These are phyloP conservation scores for Stenogyne calaminthoides DNA, from an alignment of 305 asterid genomes.

Conservation along the genomic window DNA sequence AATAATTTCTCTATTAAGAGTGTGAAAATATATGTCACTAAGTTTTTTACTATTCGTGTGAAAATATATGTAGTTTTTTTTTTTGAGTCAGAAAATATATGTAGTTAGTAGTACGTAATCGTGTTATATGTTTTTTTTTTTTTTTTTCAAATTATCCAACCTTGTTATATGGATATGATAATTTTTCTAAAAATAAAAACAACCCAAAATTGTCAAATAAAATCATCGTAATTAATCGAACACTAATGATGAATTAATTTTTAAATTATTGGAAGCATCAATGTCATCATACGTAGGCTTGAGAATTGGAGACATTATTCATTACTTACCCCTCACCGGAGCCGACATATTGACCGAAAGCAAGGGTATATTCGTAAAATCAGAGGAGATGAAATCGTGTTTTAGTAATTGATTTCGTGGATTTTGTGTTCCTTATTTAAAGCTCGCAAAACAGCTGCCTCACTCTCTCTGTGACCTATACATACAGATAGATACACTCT, in stretches of 20 bases:
- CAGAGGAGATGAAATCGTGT: neutral
- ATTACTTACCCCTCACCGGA: slow-evolving; percentile 29
- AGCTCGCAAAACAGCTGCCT: slow-evolving; percentile 25
- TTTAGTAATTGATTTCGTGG: neutral
- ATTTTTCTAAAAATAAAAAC: too few species aligned
- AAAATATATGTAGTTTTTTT: too few species aligned
- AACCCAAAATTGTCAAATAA: neutral
- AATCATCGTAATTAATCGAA: neutral
- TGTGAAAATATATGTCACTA: too few species aligned
- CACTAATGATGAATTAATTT: neutral
- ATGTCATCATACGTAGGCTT: slow-evolving; percentile 19
- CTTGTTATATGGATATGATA: too few species aligned
- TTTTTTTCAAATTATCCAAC: too few species aligned
- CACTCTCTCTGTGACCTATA: neutral
- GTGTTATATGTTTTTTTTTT: too few species aligned
- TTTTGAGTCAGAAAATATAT: too few species aligned
- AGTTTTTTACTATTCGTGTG: too few species aligned
- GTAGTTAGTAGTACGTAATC: too few species aligned
- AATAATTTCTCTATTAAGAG: too few species aligned
- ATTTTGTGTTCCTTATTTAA: slow-evolving; percentile 36
- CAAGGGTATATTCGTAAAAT: slow-evolving; percentile 44
- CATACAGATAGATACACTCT: slow-evolving; percentile 1
- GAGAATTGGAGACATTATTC: slow-evolving; percentile 30
- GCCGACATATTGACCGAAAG: slow-evolving; percentile 50
- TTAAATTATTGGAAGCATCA: slow-evolving; percentile 2